These are phyloP conservation scores for Colletotrichum sp. DNA, from an alignment of 2,329 filamentous ascomycete genomes.

Conservation along the genomic window DNA sequence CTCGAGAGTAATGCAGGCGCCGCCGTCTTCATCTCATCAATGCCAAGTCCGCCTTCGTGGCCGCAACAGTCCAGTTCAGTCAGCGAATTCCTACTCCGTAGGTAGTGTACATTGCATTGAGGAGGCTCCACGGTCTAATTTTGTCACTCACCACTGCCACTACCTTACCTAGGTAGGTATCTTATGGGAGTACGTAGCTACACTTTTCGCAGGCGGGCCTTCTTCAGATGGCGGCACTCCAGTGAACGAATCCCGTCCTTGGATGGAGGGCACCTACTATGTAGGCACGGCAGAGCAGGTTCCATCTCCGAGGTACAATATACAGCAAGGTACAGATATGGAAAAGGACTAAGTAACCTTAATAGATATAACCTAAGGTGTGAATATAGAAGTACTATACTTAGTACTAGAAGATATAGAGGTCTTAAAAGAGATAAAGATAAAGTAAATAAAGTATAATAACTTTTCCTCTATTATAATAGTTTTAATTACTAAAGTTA, in stretches of 20 bases:
- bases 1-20: background rate
- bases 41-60: background rate
- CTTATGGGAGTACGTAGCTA: too few species aligned
- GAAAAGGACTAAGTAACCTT: too few species aligned
- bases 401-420: too few species aligned
- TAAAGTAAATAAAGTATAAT: too few species aligned
- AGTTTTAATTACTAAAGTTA: too few species aligned
- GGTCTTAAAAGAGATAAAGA: too few species aligned
- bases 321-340: too few species aligned
- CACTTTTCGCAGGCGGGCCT: background rate
- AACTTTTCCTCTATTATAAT: too few species aligned
- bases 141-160: background rate
- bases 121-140: conserved; percentile 1
- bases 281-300: too few species aligned
- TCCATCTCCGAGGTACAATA: background rate
- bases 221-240: conserved; percentile 6
- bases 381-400: too few species aligned
- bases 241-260: background rate
- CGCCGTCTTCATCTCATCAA: background rate
- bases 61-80: background rate
- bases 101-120: background rate
- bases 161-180: background rate
- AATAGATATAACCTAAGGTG: too few species aligned
- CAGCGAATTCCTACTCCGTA: background rate
- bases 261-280: background rate